Percentiles rank a stretch among this genome's conserved stretches.
phyloP scores from a whole-genome alignment of 2,329 filamentous ascomycete genomes.

The Diaporthe longicolla region DNA sequence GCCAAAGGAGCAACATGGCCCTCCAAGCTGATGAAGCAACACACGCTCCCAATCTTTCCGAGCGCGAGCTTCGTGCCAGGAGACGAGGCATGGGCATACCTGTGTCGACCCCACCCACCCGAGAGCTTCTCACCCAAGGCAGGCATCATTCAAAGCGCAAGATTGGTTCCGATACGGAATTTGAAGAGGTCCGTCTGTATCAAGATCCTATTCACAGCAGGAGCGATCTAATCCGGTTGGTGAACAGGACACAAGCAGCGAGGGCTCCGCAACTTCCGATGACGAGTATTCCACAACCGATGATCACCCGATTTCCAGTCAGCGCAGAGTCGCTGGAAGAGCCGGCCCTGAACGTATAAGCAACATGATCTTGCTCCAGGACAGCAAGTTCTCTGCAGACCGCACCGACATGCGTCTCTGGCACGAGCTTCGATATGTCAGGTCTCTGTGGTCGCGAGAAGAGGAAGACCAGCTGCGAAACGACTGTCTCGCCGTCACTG shows the following conservation, averaged over 20 bases:
- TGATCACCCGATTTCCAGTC: background rate
- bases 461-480: background rate
- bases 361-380: background rate
- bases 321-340: background rate
- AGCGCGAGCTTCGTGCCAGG: background rate
- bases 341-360: background rate
- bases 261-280: background rate
- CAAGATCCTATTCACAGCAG: background rate
- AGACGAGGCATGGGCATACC: constrained; percentile 1
- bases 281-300: background rate
- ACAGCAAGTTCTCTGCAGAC: constrained; percentile 19
- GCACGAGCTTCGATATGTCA: constrained; percentile 25
- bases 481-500: background rate
- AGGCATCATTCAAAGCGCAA: background rate
- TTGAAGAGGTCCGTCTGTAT: background rate
- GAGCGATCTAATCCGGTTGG: background rate
- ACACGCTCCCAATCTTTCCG: background rate
- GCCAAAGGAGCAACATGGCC: background rate
- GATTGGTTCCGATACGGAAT: background rate
- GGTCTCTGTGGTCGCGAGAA: constrained; percentile 2
- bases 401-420: constrained; percentile 15
- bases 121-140: background rate
- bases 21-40: background rate
- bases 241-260: background rate
- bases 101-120: background rate